These are phyloP conservation scores for Grifola frondosa DNA, from an alignment of 1,284 basidiomycete species.

Conservation along the genomic window DNA sequence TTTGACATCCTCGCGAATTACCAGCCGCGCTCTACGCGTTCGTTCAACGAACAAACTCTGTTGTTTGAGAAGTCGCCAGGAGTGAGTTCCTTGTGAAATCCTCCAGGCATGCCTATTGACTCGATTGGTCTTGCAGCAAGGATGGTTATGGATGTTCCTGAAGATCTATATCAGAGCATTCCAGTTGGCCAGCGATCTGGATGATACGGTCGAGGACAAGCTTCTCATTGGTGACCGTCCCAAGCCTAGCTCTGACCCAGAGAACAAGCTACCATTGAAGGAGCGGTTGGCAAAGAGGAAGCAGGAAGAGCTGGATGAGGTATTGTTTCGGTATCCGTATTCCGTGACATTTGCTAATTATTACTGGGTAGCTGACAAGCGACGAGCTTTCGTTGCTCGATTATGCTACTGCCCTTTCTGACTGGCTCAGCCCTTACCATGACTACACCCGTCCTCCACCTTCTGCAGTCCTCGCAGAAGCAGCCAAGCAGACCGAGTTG, in stretches of 20 bases:
- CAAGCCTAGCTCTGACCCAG: conserved; percentile 55
- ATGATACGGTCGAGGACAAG: conserved; percentile 75
- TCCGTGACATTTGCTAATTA: neutral
- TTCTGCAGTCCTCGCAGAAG: conserved; percentile 67
- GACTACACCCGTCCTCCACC: conserved; percentile 68
- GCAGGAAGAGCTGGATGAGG: conserved; percentile 57
- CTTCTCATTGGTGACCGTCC: conserved; percentile 76
- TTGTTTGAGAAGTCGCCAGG: conserved; percentile 62
- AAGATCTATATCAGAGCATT: conserved; percentile 75
- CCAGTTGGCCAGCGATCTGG: conserved; percentile 73
- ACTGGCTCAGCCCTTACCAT: conserved; percentile 77
- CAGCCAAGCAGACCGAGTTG: conserved; percentile 63
- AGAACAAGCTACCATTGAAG: conserved; percentile 49
- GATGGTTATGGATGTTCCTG: conserved; percentile 71
- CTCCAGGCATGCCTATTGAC: conserved; percentile 1
- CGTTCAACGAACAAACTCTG: conserved; percentile 64
- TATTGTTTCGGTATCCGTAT: conserved; percentile 27
- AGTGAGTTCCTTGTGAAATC: conserved; percentile 40
- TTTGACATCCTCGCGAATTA: conserved; percentile 75
- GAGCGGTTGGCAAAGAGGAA: conserved; percentile 53
- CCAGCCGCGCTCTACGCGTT: conserved; percentile 54
- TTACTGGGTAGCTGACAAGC: conserved; percentile 51
- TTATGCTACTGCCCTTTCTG: conserved; percentile 58
- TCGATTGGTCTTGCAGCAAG: conserved; percentile 40
- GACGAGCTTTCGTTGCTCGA: conserved; percentile 59